Conservation (phyloP, 768 basidiomycete genomes). For the Boletus speciosus region DNA sequence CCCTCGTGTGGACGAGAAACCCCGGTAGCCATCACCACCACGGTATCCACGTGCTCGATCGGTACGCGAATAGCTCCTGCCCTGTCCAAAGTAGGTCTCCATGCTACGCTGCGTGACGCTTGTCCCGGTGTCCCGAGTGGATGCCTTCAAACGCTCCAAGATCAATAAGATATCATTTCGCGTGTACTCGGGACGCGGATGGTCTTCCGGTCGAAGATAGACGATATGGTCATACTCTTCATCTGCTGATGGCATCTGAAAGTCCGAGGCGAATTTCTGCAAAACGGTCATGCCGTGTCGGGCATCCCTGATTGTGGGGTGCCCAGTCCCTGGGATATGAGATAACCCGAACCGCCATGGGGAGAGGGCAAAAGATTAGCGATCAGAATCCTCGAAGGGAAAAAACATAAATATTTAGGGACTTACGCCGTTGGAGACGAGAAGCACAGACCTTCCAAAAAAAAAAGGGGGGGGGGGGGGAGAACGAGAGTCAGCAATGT, state of each 20-base stretch:
- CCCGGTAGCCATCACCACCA: conserved; percentile 16
- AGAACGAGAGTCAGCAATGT: conserved; percentile 11
- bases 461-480: conserved; percentile 1
- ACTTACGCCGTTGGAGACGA: conserved; percentile 59
- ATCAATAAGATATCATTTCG: conserved; percentile 49
- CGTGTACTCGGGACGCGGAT: conserved; percentile 45
- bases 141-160: conserved; percentile 44
- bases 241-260: conserved; percentile 46
- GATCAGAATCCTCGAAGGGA: conserved; percentile 1
- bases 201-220: conserved; percentile 34
- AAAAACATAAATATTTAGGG: conserved; percentile 1
- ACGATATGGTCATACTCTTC: conserved; percentile 69
- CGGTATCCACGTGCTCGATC: conserved; percentile 21
- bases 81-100: conserved; percentile 6
- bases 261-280: conserved; percentile 60
- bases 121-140: conserved; percentile 19
- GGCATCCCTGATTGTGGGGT: conserved; percentile 71
- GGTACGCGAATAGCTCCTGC: conserved; percentile 8
- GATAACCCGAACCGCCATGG: conserved; percentile 8
- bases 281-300: conserved; percentile 60
- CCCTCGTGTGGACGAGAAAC: conserved; percentile 9
- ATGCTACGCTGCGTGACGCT: conserved; percentile 4
- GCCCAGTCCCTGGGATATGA: conserved; percentile 51
- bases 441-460: conserved; percentile 53
- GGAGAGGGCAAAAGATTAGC: conserved; percentile 5